Evolutionary conservation across 2,329 filamentous ascomycete genomes (phyloP).

Genomic region (Orbilia brochopaga): DNA sequence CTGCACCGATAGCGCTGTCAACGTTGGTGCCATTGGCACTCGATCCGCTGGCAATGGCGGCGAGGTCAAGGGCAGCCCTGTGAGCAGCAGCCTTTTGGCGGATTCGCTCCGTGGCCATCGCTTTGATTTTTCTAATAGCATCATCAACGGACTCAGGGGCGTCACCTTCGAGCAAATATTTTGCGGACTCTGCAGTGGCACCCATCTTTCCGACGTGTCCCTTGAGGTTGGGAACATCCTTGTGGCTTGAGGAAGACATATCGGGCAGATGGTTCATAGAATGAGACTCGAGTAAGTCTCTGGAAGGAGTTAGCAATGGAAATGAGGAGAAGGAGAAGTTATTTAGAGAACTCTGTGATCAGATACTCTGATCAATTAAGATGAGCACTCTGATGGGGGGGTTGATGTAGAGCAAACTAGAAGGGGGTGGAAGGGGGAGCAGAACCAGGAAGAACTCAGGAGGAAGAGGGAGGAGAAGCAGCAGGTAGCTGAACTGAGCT

Average conservation of each 20-base stretch:
- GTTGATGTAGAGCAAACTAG: not conserved
- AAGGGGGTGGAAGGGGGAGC: not conserved
- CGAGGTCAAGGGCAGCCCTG: conserved; percentile 14
- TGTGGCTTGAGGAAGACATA: conserved; percentile 18
- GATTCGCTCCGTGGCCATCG: conserved; percentile 41
- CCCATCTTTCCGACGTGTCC: not conserved
- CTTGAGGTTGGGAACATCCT: conserved; percentile 12
- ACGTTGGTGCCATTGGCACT: conserved; percentile 5
- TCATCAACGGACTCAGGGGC: conserved; percentile 26
- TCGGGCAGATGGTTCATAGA: not conserved
- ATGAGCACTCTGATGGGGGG: conserved; percentile 15
- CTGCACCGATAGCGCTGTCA: not conserved
- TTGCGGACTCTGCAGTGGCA: not conserved
- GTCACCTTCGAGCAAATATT: not conserved
- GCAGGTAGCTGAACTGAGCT: conserved; percentile 20
- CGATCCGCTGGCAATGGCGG: too few species aligned
- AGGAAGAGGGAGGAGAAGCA: conserved; percentile 20
- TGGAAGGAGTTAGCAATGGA: not conserved
- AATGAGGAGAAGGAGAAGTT: not conserved
- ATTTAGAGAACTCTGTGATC: conserved; percentile 7
- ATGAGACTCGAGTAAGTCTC: not conserved
- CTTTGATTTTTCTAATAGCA: conserved; percentile 39
- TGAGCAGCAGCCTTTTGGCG: conserved; percentile 28
- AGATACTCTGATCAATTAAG: conserved; percentile 31
- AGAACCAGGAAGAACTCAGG: conserved; percentile 9